Percentiles rank a stretch among this genome's conserved stretches.
These are phyloP conservation scores for Globisporangium lucens DNA, from an alignment of 352 stramenopile species.

Conservation along the genomic window DNA sequence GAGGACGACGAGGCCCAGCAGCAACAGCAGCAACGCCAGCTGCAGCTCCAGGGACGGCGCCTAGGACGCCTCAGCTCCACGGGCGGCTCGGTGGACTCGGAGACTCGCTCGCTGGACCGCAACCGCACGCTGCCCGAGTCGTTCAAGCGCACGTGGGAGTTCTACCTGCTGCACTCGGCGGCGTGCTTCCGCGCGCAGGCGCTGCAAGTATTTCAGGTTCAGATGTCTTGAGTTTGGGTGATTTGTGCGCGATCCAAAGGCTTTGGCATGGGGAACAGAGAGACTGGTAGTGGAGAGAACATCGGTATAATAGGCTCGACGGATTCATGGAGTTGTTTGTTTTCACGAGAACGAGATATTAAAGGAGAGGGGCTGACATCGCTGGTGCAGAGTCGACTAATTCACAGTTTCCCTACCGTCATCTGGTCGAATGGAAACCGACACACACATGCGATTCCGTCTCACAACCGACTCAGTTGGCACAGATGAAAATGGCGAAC, in stretches of 20 bases:
- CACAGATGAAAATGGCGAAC: too few relatives aligned
- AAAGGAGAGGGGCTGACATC: neutral
- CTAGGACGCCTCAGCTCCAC: constrained; percentile 11
- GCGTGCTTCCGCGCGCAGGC: constrained; percentile 74
- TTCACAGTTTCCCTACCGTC: too few relatives aligned
- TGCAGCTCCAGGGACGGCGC: constrained; percentile 10
- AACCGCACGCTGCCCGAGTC: constrained; percentile 55
- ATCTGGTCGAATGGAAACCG: too few relatives aligned
- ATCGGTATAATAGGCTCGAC: neutral
- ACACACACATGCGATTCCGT: too few relatives aligned
- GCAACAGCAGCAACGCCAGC: constrained; percentile 1
- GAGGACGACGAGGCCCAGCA: constrained; percentile 20
- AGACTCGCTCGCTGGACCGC: constrained; percentile 7
- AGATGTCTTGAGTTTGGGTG: constrained; percentile 30
- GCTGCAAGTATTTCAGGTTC: constrained; percentile 71
- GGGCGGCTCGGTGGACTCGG: constrained; percentile 4
- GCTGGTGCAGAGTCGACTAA: neutral
- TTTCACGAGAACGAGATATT: too few relatives aligned
- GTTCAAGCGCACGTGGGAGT: constrained; percentile 86
- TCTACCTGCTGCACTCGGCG: constrained; percentile 86
- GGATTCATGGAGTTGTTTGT: too few relatives aligned
- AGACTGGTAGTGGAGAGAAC: neutral
- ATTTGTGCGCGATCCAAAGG: neutral
- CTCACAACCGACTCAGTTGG: too few relatives aligned
- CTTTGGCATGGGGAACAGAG: neutral